Evolutionary conservation across 2,329 filamentous ascomycete genomes (phyloP).

Genomic region (Harringtonia lauricola): DNA sequence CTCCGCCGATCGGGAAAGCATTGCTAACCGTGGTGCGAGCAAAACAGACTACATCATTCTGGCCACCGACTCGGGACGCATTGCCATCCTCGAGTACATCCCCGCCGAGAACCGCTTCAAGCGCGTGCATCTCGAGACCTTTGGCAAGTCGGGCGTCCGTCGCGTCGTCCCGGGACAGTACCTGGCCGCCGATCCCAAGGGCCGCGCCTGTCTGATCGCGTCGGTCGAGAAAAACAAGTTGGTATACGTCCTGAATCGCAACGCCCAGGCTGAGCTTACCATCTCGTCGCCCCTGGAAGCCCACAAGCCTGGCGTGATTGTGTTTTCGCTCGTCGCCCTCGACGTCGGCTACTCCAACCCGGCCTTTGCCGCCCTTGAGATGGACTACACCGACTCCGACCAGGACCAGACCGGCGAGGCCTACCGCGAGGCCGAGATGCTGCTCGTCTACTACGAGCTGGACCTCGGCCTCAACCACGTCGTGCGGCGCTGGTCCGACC

Average conservation of each 20-base stretch:
- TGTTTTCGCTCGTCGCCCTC: slow-evolving; percentile 76
- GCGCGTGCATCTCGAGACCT: slow-evolving; percentile 89
- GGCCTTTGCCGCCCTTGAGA: slow-evolving; percentile 87
- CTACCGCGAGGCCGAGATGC: slow-evolving; percentile 72
- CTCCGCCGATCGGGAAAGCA: too few species aligned
- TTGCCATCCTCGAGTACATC: slow-evolving; percentile 87
- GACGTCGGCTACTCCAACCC: slow-evolving; percentile 97
- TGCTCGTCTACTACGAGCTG: slow-evolving; percentile 93
- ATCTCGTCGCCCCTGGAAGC: slow-evolving; percentile 97
- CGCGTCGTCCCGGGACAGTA: slow-evolving; percentile 94
- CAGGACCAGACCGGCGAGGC: slow-evolving; percentile 82
- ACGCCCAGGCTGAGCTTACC: slow-evolving; percentile 85
- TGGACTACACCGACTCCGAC: slow-evolving; percentile 86
- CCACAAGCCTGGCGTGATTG: slow-evolving; percentile 82
- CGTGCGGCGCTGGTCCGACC: slow-evolving; percentile 90
- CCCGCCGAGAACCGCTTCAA: slow-evolving; percentile 78
- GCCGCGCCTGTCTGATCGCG: slow-evolving; percentile 86
- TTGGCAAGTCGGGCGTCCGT: slow-evolving; percentile 90
- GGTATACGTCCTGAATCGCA: slow-evolving; percentile 94
- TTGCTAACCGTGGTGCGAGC: background rate
- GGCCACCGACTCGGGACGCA: slow-evolving; percentile 88
- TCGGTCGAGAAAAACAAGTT: slow-evolving; percentile 98
- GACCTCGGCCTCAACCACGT: slow-evolving; percentile 96
- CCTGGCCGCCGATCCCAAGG: slow-evolving; percentile 89
- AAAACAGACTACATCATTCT: slow-evolving; percentile 91